Evolutionary conservation across 2,329 filamentous ascomycete species (phyloP).

Genomic region (Tolypocladium pustulatum): DNA sequence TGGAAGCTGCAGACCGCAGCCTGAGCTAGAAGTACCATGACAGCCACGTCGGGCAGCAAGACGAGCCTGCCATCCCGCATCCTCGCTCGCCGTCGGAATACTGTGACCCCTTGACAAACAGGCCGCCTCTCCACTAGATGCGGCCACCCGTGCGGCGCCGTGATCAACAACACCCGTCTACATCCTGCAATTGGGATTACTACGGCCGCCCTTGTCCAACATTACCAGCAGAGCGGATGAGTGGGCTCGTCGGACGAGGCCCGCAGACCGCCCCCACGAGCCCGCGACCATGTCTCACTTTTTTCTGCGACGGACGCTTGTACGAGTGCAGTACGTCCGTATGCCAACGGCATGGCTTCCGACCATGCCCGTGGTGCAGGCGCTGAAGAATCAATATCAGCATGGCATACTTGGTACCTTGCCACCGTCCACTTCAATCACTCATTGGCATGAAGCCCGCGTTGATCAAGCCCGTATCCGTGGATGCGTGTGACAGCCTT

Average conservation of each 20-base stretch:
- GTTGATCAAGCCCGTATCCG: not conserved
- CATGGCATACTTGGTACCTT: not conserved
- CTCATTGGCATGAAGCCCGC: not conserved
- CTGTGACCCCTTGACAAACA: too few relatives aligned
- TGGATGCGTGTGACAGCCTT: not conserved
- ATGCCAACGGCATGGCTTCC: not conserved
- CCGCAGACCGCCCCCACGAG: not conserved
- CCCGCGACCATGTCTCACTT: not conserved
- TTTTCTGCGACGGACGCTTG: not conserved
- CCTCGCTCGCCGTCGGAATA: not conserved
- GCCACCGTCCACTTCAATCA: not conserved
- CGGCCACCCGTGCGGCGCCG: not conserved
- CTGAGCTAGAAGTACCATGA: not conserved
- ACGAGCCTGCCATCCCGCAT: not conserved
- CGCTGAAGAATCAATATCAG: not conserved
- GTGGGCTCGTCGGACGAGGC: not conserved
- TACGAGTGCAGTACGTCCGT: not conserved
- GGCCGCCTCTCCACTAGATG: not conserved
- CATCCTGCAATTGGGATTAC: not conserved
- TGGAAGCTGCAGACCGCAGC: not conserved
- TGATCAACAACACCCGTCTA: not conserved
- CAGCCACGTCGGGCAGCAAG: not conserved
- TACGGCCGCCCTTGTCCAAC: not conserved
- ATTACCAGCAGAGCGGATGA: not conserved
- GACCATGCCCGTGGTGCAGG: not conserved